phyloP scores from a whole-genome alignment of 345 rosid species.

The Excoecaria agallocha region DNA sequence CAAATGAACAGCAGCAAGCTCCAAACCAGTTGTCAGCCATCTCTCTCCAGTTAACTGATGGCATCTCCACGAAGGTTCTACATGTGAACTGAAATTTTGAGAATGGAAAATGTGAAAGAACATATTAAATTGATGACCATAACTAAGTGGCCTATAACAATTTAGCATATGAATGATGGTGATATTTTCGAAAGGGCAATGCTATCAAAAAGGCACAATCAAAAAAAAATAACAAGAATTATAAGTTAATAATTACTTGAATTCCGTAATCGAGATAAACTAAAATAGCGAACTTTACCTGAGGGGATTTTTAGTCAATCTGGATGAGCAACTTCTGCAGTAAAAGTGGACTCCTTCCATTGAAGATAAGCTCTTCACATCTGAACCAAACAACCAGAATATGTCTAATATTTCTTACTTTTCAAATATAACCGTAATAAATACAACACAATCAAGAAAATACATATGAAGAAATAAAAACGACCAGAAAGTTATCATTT shows the following conservation, averaged over 20 bases:
- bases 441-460: not conserved
- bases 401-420: not conserved
- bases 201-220: not conserved
- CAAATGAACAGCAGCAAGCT: slow-evolving; percentile 88
- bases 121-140: not conserved
- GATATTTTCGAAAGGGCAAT: not conserved
- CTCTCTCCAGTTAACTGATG: slow-evolving; percentile 85
- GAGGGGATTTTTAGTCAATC: slow-evolving; percentile 51
- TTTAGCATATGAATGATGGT: not conserved
- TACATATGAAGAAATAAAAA: too few species aligned
- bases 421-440: not conserved
- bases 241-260: not conserved
- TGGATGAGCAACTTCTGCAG: slow-evolving; percentile 64
- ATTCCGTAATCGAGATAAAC: not conserved
- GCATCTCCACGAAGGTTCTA: slow-evolving; percentile 74
- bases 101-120: not conserved
- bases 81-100: slow-evolving; percentile 14
- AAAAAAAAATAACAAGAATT: not conserved
- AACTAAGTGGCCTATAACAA: not conserved
- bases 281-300: slow-evolving; percentile 30
- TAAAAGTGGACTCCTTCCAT: slow-evolving; percentile 58
- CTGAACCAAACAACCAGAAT: slow-evolving; percentile 25
- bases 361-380: slow-evolving; percentile 51
- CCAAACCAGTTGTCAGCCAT: slow-evolving; percentile 98
- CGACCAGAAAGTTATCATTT: too few species aligned